phyloP scores from a whole-genome alignment of 2,329 filamentous ascomycete genomes.

The Aphanoascus verrucosus region DNA sequence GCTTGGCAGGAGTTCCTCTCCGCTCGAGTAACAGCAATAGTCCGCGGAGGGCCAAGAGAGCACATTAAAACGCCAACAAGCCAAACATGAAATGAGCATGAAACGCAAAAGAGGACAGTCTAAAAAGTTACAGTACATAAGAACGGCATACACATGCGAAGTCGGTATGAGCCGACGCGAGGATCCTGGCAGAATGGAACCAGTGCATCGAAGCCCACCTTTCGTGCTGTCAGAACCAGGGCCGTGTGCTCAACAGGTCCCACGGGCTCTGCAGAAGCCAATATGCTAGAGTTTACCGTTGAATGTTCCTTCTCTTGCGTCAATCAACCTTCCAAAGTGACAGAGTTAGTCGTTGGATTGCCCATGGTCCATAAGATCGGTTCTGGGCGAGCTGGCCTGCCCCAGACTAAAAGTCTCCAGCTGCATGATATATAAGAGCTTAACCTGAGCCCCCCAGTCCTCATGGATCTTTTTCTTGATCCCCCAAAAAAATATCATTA shows the following conservation, averaged over 20 bases:
- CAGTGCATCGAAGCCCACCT: neutral
- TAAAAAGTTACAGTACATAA: neutral
- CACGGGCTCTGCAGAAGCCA: slow-evolving; percentile 2
- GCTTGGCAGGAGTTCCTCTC: slow-evolving; percentile 1
- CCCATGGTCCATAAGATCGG: neutral
- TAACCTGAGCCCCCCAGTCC: neutral
- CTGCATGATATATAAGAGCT: slow-evolving; percentile 1
- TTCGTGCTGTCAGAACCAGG: slow-evolving; percentile 2
- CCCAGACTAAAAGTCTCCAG: neutral
- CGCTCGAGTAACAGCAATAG: neutral
- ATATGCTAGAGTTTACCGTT: neutral
- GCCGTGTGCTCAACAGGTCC: slow-evolving; percentile 3
- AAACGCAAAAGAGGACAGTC: neutral
- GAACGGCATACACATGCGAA: neutral
- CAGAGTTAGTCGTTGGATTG: neutral
- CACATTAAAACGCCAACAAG: neutral
- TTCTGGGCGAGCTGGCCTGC: neutral
- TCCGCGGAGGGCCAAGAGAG: neutral
- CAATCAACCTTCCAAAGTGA: neutral
- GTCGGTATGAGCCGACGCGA: neutral
- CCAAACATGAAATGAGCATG: neutral
- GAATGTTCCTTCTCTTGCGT: neutral
- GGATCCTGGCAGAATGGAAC: slow-evolving; percentile 5
- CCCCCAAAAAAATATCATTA: neutral
- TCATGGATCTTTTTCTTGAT: neutral